Evolutionary conservation across 208 protist genomes (phyloP), one percentile per base, ranked within the genome.

Genomic region (Acanthamoeba pearcei): DNA sequence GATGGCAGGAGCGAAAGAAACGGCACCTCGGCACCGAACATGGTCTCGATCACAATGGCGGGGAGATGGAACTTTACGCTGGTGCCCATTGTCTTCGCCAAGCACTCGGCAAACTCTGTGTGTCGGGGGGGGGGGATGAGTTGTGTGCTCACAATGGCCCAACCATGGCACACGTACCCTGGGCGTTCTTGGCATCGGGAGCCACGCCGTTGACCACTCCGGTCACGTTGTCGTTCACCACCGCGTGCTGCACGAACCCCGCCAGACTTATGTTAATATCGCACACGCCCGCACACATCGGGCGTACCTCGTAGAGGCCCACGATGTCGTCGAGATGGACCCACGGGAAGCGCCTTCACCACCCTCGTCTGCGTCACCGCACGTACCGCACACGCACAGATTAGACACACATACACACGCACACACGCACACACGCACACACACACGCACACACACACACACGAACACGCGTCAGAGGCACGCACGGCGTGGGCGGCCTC

Each of bases 301-400:
- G 15, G 2, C 22, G 64, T 4, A 82, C 74, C 85, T 91, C 85
- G 42, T 91, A 94, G 60, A 94, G 83, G 8, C 90, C 90, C 35
- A 94, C 90, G 19, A 94, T 94, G 42, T 94, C 90, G 46, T 94
- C 70, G 27, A 94, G 29, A n/a, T 94, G 90, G 5, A 94, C 51
- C 90, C 90, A 94, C 27, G 90, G 90, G 70, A 94, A 94, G 51
- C 38, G 82, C 66, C 22, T 83, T 83, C 5, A 66, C 90, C 64
- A 94, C 66, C 15, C 90, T 6, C 22, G 90, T 94, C 57, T 91
- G 49, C 29, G 29, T 70, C 29, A 15, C 1, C 22, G 17, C 10
- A 13, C 10, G 12, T 1, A 19, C 12, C 19, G 19, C 62, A 70
- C 62, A 70, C 46, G 8, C 46, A 49, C 46, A 49, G 46, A 49